Evolutionary conservation across 2,329 filamentous ascomycete genomes (phyloP), one percentile per base, ranked within the genome.

Genomic region (Ambrosiella xylebori): DNA sequence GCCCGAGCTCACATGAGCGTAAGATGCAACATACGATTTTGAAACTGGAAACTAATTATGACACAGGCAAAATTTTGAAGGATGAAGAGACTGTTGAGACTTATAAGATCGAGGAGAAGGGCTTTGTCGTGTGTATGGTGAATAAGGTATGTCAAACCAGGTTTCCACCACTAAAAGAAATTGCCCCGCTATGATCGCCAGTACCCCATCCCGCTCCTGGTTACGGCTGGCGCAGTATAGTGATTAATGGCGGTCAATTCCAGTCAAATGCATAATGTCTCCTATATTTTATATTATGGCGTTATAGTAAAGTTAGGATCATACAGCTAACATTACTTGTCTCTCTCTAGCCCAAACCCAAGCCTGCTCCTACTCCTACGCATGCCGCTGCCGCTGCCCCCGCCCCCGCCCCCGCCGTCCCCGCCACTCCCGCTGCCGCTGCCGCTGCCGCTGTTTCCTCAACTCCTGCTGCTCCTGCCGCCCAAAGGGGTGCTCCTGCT

Each of bases 71-170:
- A 77, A 97, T 98, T 65, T 76, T 98, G 64, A 91, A 96, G 73
- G 91, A 98, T 85, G 88, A 89, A 62, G 93, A 96, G 68, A 95
- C 90, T 1, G 86, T 98, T 65, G 88, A 89, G 71, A 90, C 87
- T 45, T 97, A 97, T 76, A 95, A 88, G 73, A 97, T 98, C 63
- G 91, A 98, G 73, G 93, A 97, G 79, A 98, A 97, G 78, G 93
- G 93, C 41, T 98, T 97, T 70, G 89, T 98, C 66, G 93, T 98
- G 61, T 98, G 93, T 75, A 95, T 98, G 83, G 84, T 95, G 66
- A 88, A 88, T 69, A 97, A 97, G 86, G 90, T 95, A 47, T 47
- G 44, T 47, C 44, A 47, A 3, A 27, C 27, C 27, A 5, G 27
- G 27, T 54, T 38, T 38, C 40, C 40, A 15, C 37, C 13, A 56